Base-by-base conservation (phyloP, 176 grass and related monocot species). In the Cocos nucifera region DNA sequence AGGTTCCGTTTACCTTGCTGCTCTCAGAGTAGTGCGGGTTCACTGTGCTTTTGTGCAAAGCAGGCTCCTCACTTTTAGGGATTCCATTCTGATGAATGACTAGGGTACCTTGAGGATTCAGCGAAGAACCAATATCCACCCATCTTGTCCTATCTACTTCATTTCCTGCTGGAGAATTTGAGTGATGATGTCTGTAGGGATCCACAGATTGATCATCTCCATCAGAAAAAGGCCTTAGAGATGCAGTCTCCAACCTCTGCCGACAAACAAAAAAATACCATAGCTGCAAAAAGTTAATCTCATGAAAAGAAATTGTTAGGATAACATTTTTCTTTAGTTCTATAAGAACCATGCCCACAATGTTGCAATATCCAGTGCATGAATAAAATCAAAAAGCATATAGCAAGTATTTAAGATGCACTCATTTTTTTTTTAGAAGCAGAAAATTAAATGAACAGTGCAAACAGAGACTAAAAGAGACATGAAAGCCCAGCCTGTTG, bases 1-100 rank as follows among this genome's bases (percentile, higher is more conserved):
- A 72, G 49, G 65, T 71, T 57, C 78, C 83, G 70, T 90, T 87
- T 48, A 51, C 50, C 54, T 73, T 70, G 30, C 63, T 17, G 58
- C 53, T 50, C 22, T 77, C 58, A 67, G 30, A 50, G 57, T 74
- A 78, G 25, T 73, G 73, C 0, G 69, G 75, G 7, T 78, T 85
- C 22, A 12, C 57, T 22, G 29, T 69, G 65, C 26, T 23, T 19
- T 76, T 26, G 16, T 82, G 58, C 22, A 57, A 20, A 54, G 53
- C 30, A 55, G 75, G 54, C 23, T 73, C 73, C 39, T 79, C 71
- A 14, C 71, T 70, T 20, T 55, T 71, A 51, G 48, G 59, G 15
- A 16, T 17, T 62, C 82, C 78, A 60, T 81, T 81, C 3, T 78
- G 74, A 49, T 21, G 81, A 57, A 69, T 35, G 15, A 63, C 59